Conservation (phyloP, 176 grass and related monocot species). For the Pontederia crassipes region DNA sequence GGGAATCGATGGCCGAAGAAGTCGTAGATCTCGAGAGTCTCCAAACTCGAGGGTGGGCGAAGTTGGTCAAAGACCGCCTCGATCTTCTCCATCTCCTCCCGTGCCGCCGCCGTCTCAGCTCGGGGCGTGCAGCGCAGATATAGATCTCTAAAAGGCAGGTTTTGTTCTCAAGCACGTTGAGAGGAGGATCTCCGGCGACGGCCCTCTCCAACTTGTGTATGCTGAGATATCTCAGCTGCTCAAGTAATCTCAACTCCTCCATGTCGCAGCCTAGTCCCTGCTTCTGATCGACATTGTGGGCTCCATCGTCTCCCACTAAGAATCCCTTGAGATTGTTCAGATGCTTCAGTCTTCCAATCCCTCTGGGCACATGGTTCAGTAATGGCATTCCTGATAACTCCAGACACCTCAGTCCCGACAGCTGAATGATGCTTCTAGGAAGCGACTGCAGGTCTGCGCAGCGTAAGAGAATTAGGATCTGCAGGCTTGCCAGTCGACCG, state of each 20-base stretch:
- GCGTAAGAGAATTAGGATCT: constrained; percentile 3
- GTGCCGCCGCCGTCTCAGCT: background rate
- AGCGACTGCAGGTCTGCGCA: background rate
- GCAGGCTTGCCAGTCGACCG: constrained; percentile 15
- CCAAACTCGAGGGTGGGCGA: constrained; percentile 38
- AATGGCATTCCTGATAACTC: background rate
- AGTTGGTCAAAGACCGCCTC: constrained; percentile 44
- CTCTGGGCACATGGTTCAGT: constrained; percentile 23
- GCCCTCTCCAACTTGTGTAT: constrained; percentile 14
- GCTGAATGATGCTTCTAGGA: constrained; percentile 7
- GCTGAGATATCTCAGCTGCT: constrained; percentile 9
- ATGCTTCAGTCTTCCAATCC: constrained; percentile 15
- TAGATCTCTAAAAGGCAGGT: constrained; percentile 7
- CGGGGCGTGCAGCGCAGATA: background rate
- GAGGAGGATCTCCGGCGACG: background rate
- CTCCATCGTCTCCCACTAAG: constrained; percentile 7
- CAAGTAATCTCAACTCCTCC: constrained; percentile 19
- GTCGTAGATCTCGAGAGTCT: constrained; percentile 42
- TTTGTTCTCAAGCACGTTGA: constrained; percentile 3
- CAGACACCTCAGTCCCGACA: constrained; percentile 21
- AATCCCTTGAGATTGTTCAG: constrained; percentile 22
- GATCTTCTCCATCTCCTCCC: constrained; percentile 19
- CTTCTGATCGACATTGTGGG: background rate
- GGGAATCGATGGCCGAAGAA: constrained; percentile 49
- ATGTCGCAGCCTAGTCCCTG: constrained; percentile 13